phyloP scores from a whole-genome alignment of 2,329 filamentous ascomycete genomes.

The Verticillium nubilum region DNA sequence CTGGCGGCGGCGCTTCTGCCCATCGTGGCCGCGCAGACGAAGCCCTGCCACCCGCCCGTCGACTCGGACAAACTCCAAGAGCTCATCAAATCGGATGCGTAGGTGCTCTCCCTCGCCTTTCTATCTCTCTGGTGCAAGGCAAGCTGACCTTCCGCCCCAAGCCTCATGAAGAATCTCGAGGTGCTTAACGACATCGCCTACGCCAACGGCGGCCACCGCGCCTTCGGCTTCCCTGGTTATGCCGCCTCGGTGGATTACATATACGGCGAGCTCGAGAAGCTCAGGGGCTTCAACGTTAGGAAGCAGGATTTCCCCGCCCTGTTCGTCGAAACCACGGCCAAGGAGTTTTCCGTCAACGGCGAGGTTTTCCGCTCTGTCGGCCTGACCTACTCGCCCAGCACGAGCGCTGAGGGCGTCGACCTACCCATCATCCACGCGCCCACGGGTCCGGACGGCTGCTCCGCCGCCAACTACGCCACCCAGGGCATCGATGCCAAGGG shows the following conservation, averaged over 20 bases:
- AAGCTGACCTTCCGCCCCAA: not conserved
- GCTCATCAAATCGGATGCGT: conserved; percentile 30
- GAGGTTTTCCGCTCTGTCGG: conserved; percentile 19
- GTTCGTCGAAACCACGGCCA: conserved; percentile 14
- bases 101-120: not conserved
- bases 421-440: conserved; percentile 19
- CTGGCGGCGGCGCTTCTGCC: not conserved
- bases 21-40: not conserved
- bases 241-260: conserved; percentile 27
- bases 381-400: conserved; percentile 24
- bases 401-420: conserved; percentile 21
- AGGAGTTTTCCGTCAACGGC: conserved; percentile 14
- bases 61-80: conserved; percentile 32
- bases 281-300: conserved; percentile 20
- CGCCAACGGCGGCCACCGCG: conserved; percentile 23
- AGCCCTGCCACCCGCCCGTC: conserved; percentile 10
- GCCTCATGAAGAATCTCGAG: conserved; percentile 15
- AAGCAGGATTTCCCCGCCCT: conserved; percentile 23
- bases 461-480: conserved; percentile 16
- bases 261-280: conserved; percentile 18
- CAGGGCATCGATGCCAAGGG: conserved; percentile 17
- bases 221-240: conserved; percentile 24
- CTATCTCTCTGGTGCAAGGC: not conserved
- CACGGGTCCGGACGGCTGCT: conserved; percentile 18
- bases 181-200: conserved; percentile 23